phyloP scores from a whole-genome alignment of 148 eudicot species.

The Arbutus unedo region DNA sequence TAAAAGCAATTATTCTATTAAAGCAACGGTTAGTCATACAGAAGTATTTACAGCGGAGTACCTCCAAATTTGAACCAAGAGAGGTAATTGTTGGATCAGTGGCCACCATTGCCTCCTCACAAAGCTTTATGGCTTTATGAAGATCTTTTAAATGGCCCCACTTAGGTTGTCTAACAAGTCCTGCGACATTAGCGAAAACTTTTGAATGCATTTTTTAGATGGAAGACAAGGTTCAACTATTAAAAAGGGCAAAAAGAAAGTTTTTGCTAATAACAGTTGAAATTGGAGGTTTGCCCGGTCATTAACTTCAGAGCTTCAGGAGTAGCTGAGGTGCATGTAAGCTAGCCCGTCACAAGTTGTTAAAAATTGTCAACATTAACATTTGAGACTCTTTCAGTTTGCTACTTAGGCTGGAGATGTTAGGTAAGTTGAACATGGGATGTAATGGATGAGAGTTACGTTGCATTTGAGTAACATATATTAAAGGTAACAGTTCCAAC shows the following conservation, averaged over 20 bases:
- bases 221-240: background rate
- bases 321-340: background rate
- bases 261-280: background rate
- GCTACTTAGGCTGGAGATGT: background rate
- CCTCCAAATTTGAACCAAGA: conserved; percentile 77
- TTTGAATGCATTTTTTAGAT: background rate
- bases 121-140: conserved; percentile 87
- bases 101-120: conserved; percentile 82
- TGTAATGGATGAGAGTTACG: background rate
- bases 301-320: background rate
- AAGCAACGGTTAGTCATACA: background rate
- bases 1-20: background rate
- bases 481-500: background rate
- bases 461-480: background rate
- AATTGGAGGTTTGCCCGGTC: background rate
- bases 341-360: background rate
- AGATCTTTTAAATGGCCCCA: conserved; percentile 93
- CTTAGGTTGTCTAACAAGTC: conserved; percentile 73
- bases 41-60: conserved; percentile 17
- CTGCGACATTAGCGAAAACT: conserved; percentile 25
- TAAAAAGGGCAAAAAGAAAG: background rate
- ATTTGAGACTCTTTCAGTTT: background rate
- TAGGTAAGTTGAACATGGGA: background rate
- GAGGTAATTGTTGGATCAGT: conserved; percentile 65
- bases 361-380: background rate